Conservation (phyloP, 768 basidiomycete genomes). For the Strobilomyces dryophilus region DNA sequence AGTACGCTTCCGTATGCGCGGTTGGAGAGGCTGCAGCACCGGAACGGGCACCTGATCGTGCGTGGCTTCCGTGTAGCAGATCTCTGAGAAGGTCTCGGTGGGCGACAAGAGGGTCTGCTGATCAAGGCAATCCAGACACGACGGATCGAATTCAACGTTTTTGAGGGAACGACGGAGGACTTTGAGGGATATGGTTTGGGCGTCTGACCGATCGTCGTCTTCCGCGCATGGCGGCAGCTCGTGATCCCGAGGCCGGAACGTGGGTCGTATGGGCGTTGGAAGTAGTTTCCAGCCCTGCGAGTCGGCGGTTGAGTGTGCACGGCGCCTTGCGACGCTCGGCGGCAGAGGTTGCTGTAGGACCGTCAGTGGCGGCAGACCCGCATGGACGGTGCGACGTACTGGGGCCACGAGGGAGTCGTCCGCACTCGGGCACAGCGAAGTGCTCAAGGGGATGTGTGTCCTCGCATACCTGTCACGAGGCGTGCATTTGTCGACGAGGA, state of each 20-base stretch:
- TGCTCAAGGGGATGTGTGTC: constrained; percentile 28
- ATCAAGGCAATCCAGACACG: constrained; percentile 40
- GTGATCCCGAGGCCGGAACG: constrained; percentile 32
- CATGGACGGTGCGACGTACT: constrained; percentile 9
- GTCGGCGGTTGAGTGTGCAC: constrained; percentile 31
- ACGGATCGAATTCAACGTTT: constrained; percentile 37
- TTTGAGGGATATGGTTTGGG: constrained; percentile 27
- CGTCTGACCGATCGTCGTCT: constrained; percentile 26
- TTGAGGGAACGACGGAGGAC: constrained; percentile 33
- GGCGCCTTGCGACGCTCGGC: constrained; percentile 20
- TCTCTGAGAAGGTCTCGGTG: constrained; percentile 39
- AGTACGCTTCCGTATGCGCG: constrained; percentile 29
- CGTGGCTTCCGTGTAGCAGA: constrained; percentile 41
- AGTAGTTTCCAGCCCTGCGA: constrained; percentile 31
- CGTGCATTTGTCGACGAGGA: constrained; percentile 32
- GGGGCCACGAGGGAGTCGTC: constrained; percentile 25
- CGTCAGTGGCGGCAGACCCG: background rate
- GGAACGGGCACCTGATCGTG: constrained; percentile 29
- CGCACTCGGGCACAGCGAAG: constrained; percentile 23
- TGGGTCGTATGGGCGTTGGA: constrained; percentile 31
- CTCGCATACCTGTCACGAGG: constrained; percentile 32
- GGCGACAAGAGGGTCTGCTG: constrained; percentile 39
- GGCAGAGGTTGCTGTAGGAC: constrained; percentile 15
- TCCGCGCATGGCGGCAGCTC: constrained; percentile 28
- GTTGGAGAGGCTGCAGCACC: constrained; percentile 28